A percentile compares a stretch with the other conserved stretches of the same genome.
phyloP scores from a whole-genome alignment of 257 asterid genomes.

The Rehmannia glutinosa region DNA sequence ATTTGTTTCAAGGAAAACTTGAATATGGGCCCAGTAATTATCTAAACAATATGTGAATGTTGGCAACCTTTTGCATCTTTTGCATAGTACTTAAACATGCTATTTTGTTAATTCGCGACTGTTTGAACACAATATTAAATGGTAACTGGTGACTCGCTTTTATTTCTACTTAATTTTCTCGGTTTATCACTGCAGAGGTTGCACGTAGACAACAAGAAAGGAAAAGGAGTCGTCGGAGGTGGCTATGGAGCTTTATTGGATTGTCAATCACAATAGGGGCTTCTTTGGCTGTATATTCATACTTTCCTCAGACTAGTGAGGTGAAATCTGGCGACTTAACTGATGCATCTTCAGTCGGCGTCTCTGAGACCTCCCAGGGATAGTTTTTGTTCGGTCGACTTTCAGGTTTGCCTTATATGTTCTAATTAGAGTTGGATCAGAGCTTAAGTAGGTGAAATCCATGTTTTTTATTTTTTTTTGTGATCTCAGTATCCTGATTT shows the following conservation, averaged over 20 bases:
- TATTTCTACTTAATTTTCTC: neutral
- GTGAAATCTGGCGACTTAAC: slow-evolving; percentile 14
- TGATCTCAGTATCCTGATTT: no score
- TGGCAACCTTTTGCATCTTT: no score
- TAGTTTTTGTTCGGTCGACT: no score
- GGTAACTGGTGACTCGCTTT: no score
- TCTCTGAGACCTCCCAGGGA: slow-evolving; percentile 23
- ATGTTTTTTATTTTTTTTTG: no score
- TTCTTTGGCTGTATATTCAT: slow-evolving; percentile 44
- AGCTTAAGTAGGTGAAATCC: slow-evolving; percentile 20
- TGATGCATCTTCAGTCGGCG: slow-evolving; percentile 20
- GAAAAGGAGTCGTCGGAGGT: slow-evolving; percentile 38
- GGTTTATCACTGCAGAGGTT: slow-evolving; percentile 43
- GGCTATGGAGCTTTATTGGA: slow-evolving; percentile 71
- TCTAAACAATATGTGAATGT: no score
- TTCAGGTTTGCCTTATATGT: neutral
- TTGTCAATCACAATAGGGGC: slow-evolving; percentile 47
- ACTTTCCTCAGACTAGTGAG: slow-evolving; percentile 36
- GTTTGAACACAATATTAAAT: neutral
- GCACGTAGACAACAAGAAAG: slow-evolving; percentile 57
- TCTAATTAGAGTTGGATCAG: neutral
- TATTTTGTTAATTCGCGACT: neutral
- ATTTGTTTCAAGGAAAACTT: no score
- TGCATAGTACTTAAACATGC: no score
- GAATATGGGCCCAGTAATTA: no score